Percentiles rank a stretch among this genome's conserved stretches.
phyloP scores from a whole-genome alignment of 192 early-diverging fungal genomes.

The Geosiphon pyriformis region DNA sequence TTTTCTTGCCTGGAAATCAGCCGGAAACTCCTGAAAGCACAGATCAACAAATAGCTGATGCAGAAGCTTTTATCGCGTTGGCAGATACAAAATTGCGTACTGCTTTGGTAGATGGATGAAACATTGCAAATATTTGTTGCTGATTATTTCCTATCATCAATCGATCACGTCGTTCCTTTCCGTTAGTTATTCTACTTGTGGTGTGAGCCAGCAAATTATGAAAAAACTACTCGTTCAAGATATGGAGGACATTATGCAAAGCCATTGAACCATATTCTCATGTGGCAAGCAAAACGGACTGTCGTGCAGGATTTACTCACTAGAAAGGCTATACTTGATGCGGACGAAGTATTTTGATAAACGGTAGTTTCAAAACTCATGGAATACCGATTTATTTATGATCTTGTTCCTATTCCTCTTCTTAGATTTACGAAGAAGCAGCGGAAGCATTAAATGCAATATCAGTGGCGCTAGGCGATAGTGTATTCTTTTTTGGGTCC shows the following conservation, averaged over 20 bases:
- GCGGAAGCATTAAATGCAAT: conserved; percentile 43
- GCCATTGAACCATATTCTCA: conserved; percentile 31
- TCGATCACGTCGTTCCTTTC: too few species aligned
- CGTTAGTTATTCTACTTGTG: conserved; percentile 40
- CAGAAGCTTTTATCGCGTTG: conserved; percentile 36
- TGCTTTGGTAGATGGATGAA: conserved; percentile 57
- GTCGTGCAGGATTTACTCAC: conserved; percentile 49
- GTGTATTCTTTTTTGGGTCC: conserved; percentile 45
- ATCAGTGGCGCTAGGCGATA: conserved; percentile 42
- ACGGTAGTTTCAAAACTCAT: not conserved
- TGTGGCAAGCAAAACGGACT: conserved; percentile 28
- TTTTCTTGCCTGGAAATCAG: not conserved
- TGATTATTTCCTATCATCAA: too few species aligned
- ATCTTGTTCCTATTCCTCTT: conserved; percentile 2
- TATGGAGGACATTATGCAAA: conserved; percentile 36
- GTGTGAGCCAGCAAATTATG: conserved; percentile 35
- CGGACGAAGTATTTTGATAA: conserved; percentile 39
- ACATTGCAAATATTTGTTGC: too few species aligned
- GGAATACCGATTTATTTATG: conserved; percentile 19
- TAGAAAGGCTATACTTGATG: conserved; percentile 50
- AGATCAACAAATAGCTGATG: conserved; percentile 23
- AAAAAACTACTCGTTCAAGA: conserved; percentile 16
- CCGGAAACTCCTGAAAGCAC: conserved; percentile 10
- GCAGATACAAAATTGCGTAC: conserved; percentile 48
- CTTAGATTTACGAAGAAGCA: conserved; percentile 53